phyloP scores from a whole-genome alignment of 345 rosid species.

The Rhodamnia argentea region DNA sequence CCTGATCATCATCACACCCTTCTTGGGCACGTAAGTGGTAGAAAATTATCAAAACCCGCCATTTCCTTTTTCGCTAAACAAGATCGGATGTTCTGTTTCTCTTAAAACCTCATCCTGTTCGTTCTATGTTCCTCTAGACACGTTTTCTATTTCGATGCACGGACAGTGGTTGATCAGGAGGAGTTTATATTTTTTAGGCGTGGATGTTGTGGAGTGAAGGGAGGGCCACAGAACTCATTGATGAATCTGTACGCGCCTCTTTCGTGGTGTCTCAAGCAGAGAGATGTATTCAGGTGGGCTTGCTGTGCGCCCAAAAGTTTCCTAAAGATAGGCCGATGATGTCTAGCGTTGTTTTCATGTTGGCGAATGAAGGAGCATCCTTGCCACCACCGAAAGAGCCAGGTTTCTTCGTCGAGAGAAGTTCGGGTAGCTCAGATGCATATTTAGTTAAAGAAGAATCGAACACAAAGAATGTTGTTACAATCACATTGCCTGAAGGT shows the following conservation, averaged over 20 bases:
- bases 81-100: background rate
- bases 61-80: background rate
- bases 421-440: background rate
- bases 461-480: background rate
- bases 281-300: background rate
- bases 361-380: background rate
- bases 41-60: background rate
- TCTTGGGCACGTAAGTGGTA: background rate
- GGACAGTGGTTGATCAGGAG: background rate
- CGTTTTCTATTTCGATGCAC: background rate
- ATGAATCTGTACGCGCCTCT: background rate
- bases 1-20: background rate
- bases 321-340: too few relatives aligned
- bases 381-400: constrained; percentile 6
- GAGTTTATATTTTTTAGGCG: background rate
- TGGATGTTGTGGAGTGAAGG: background rate
- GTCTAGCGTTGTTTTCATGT: background rate
- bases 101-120: background rate
- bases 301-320: background rate
- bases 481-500: background rate
- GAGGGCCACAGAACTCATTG: background rate
- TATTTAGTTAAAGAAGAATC: background rate
- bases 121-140: background rate
- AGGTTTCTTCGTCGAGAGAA: background rate
- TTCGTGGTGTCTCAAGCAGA: background rate